phyloP scores from a whole-genome alignment of 257 asterid genomes.

The Apocynum venetum region DNA sequence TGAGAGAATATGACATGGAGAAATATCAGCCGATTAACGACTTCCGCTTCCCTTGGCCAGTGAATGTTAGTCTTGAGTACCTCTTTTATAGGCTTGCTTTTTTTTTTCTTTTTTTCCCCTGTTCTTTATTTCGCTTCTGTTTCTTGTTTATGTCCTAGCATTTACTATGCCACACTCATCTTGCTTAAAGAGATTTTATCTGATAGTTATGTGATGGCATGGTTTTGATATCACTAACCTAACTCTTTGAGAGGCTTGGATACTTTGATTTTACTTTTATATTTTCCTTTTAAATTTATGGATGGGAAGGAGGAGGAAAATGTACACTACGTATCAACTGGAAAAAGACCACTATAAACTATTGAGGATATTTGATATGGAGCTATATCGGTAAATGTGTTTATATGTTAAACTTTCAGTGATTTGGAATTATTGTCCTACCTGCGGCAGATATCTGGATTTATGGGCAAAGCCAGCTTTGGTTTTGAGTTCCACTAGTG shows the following conservation, averaged over 20 bases:
- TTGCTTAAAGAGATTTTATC: not conserved
- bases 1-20: constrained; percentile 69
- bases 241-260: not conserved
- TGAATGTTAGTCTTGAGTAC: constrained; percentile 46
- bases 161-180: not conserved
- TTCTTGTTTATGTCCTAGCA: not conserved
- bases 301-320: not conserved
- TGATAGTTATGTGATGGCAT: not conserved
- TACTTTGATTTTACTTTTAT: not conserved
- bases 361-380: not conserved
- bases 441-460: not conserved
- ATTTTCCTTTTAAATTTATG: not conserved
- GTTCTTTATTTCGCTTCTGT: not conserved
- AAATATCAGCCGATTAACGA: constrained; percentile 60
- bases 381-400: not conserved
- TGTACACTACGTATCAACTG: no score
- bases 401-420: no score
- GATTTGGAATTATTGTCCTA: not conserved
- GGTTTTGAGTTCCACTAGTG: not conserved
- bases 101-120: not conserved
- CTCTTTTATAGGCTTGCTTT: not conserved
- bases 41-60: constrained; percentile 74
- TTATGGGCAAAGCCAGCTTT: not conserved
- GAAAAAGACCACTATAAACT: no score
- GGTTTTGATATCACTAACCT: not conserved